These are phyloP conservation scores for Colletotrichum sansevieriae DNA, from an alignment of 2,329 filamentous ascomycete species.

Conservation along the genomic window DNA sequence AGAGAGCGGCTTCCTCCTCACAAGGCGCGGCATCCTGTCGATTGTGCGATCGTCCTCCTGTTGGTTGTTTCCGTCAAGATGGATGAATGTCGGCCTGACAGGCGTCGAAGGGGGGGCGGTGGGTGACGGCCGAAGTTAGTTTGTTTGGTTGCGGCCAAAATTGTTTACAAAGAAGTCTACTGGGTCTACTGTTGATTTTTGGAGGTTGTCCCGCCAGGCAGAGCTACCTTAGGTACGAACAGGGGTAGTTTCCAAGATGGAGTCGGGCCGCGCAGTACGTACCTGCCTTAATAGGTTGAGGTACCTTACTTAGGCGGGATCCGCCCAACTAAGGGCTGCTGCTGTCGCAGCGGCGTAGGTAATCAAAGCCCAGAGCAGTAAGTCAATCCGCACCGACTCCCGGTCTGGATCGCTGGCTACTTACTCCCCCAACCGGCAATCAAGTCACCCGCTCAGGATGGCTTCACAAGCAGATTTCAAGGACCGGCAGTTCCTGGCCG, in stretches of 20 bases:
- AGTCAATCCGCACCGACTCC: conserved; percentile 37
- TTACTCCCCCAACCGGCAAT: conserved; percentile 32
- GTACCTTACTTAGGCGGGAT: too few species aligned
- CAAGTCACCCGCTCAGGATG: conserved; percentile 52
- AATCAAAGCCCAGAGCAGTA: conserved; percentile 37
- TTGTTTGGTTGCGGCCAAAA: conserved; percentile 25
- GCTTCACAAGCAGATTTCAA: conserved; percentile 72
- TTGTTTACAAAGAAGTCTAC: conserved; percentile 40
- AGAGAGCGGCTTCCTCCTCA: conserved; percentile 82
- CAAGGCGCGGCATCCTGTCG: conserved; percentile 76
- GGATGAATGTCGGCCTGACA: background rate
- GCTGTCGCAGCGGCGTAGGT: conserved; percentile 6
- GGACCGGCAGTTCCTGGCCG: conserved; percentile 95
- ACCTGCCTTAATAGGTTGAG: background rate
- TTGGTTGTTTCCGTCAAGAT: background rate
- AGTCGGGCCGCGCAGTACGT: background rate
- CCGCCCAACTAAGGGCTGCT: too few species aligned
- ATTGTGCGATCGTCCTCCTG: background rate
- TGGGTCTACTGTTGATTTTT: too few species aligned
- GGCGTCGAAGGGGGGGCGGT: conserved; percentile 1
- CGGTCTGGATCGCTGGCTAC: conserved; percentile 20
- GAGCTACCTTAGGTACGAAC: conserved; percentile 7
- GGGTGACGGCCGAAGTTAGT: background rate
- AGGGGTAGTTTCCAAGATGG: conserved; percentile 17
- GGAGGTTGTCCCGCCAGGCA: conserved; percentile 37